Percentiles rank a stretch among this genome's conserved stretches.
These are phyloP conservation scores for Endoconidiophora laricicola DNA, from an alignment of 2,329 filamentous ascomycete genomes.

Conservation along the genomic window DNA sequence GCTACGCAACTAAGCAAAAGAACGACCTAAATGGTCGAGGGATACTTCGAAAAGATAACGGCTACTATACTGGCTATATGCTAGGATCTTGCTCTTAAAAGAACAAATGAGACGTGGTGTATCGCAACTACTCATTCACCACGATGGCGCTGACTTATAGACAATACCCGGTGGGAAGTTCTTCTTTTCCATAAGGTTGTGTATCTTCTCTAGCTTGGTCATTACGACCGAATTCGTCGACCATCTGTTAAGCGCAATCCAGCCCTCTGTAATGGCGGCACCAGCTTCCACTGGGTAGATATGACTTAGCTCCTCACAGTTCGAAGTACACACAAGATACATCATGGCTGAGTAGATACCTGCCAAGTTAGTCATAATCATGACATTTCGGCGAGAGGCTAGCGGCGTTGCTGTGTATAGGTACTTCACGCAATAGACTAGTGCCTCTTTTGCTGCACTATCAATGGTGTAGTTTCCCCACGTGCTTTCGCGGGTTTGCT, in stretches of 20 bases:
- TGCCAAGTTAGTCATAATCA: constrained; percentile 14
- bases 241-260: constrained; percentile 8
- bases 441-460: constrained; percentile 1
- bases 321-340: constrained; percentile 13
- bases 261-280: constrained; percentile 6
- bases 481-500: neutral
- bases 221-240: constrained; percentile 6
- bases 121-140: too few species aligned
- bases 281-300: constrained; percentile 12
- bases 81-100: too few species aligned
- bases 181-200: too few species aligned
- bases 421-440: constrained; percentile 12
- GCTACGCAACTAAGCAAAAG: too few species aligned
- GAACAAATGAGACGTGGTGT: too few species aligned
- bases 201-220: too few species aligned
- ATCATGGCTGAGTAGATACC: constrained; percentile 13
- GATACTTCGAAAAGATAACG: too few species aligned
- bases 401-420: constrained; percentile 14
- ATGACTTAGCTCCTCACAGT: constrained; percentile 7
- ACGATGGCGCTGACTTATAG: too few species aligned
- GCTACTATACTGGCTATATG: too few species aligned
- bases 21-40: too few species aligned
- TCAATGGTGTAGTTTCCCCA: neutral
- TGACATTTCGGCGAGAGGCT: constrained; percentile 13
- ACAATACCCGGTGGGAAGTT: too few species aligned